Base-by-base conservation (phyloP, 2,329 filamentous ascomycete species). In the Xylariomycetidae sp. region DNA sequence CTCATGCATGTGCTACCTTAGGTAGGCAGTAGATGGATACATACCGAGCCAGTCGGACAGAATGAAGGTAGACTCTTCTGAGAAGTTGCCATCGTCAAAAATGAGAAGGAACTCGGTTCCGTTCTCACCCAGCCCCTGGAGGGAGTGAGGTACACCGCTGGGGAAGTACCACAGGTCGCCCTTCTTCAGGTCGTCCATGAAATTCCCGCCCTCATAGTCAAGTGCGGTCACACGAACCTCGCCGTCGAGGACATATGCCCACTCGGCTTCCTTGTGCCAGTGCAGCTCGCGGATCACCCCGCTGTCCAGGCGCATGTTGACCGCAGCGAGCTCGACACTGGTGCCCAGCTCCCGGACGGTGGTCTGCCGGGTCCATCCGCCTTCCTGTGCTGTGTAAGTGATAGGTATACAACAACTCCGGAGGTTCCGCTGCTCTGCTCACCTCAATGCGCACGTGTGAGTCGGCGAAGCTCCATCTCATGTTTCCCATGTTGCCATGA, bases 131-230 rank as follows among this genome's bases (percentile, higher is more conserved):
- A 88, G 63, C 0, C 81, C 84, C 57, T 88, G 84, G 2, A 89
- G 72, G 0, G 81, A 85, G 56, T 89, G 84, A 9, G 84, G 84
- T 20, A 87, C 72, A 6, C 84, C 84, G 9, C 78, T 76, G 15
- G 84, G 84, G 60, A 89, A 89, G 50, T 85, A 89, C 83, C 82
- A 89, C 6, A 89, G 57, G 45, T 89, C 85, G 4, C 85, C 85
- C 50, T 83, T 79, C 50, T 77, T 72, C 15, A 89, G 60, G 50
- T 89, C 84, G 44, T 87, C 84, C 40, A 88, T 74, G 54, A 86
- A 88, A 42, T 76, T 84, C 40, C 83, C 76, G 8, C 84, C 84
- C 40, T 89, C 79, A 25, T 80, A 76, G 57, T 87, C 82, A 13
- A 88, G 69, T 1, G 78, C 82, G 0, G 82, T 85, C 31, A 88